Base-by-base conservation (phyloP, 257 asterid species). In the Gardenia jasminoides region DNA sequence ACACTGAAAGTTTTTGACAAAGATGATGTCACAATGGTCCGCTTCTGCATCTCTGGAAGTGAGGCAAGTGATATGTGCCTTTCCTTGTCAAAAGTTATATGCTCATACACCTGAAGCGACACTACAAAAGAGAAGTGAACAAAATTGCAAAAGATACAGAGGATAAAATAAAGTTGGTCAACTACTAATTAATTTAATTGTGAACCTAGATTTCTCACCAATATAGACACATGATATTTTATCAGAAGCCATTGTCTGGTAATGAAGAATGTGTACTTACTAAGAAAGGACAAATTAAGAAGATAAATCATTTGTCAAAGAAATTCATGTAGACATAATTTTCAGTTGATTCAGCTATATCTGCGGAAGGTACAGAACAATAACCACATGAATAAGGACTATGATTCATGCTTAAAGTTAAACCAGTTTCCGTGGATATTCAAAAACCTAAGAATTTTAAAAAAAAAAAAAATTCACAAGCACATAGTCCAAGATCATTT, bases 11-110 rank as follows among this genome's bases (percentile, higher is more conserved):
- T 90, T 88, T 92, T 94, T 46, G 98, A 94, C 87, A 92, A 67
- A 78, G 98, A 94, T 74, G 98, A 91, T 73, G 98, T 94, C 85
- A 91, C 84, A 81, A 94, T 82, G 0, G 97, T 92, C 79, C 94
- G 87, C 68, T 75, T 84, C 83, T 90, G 97, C 98, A 94, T 94
- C 62, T 82, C 96, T 74, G 94, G 90, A 80, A 94, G 90, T 75
- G 98, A 85, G 70, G 96, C 98, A 81, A 94, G 90, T 75, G 98
- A 85, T 39, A 89, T 47, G 77, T 90, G 98, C 11, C 74, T 83
- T 85, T 80, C 86, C 56, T 83, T 82, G 74, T 91, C 96, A 76
- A 85, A 94, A 2, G 98, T 94, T 81, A 94, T 85, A 82, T 91
- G 96, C 87, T 92, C 98, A 52, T 94, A 92, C 44, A 94, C 98